These are phyloP conservation scores for Primulina tabacum DNA, from an alignment of 257 asterid genomes.

Conservation along the genomic window DNA sequence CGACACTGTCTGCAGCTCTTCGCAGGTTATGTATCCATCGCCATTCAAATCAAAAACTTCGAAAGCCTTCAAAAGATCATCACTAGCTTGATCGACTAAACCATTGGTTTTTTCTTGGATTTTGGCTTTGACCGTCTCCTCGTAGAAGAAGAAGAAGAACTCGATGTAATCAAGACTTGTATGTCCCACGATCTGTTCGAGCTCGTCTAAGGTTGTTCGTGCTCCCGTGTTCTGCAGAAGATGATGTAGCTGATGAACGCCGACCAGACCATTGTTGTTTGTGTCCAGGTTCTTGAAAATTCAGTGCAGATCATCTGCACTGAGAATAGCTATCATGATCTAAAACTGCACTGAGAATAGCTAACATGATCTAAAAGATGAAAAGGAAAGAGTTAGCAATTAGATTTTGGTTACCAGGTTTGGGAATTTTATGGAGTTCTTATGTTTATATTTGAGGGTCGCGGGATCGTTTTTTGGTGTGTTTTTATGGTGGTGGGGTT, in stretches of 20 bases:
- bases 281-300: slow-evolving; percentile 59
- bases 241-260: slow-evolving; percentile 45
- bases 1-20: slow-evolving; percentile 49
- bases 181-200: slow-evolving; percentile 44
- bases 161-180: slow-evolving; percentile 38
- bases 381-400: too few species aligned
- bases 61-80: slow-evolving; percentile 47
- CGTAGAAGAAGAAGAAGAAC: slow-evolving; percentile 54
- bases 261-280: slow-evolving; percentile 39
- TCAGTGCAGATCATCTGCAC: slow-evolving; percentile 46
- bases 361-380: slow-evolving; percentile 26
- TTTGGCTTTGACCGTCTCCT: slow-evolving; percentile 32
- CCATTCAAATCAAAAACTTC: slow-evolving; percentile 53
- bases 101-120: slow-evolving; percentile 1
- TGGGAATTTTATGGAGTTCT: too few species aligned
- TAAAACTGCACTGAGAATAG: slow-evolving; percentile 28
- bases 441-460: too few species aligned
- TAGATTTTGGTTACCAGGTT: too few species aligned
- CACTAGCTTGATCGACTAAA: slow-evolving; percentile 10
- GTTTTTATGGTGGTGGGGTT: too few species aligned
- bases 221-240: slow-evolving; percentile 40
- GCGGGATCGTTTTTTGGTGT: too few species aligned
- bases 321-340: too few species aligned
- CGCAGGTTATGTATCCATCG: slow-evolving; percentile 56
- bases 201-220: slow-evolving; percentile 46